These are phyloP conservation scores for Daldinia concentrica DNA, from an alignment of 495 filamentous ascomycete genomes.

Conservation along the genomic window DNA sequence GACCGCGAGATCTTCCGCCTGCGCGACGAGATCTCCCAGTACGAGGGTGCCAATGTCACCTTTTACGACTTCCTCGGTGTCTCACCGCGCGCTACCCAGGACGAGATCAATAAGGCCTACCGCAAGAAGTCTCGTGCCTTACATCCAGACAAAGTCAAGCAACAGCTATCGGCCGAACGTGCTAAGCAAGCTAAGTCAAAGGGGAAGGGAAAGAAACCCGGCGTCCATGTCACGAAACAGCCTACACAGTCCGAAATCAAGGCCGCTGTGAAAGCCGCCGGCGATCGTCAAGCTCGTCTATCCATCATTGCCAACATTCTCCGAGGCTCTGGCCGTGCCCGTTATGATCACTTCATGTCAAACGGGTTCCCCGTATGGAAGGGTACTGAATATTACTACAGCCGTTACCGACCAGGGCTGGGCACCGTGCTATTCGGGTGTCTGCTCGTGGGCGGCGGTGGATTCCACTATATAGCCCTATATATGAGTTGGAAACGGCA, in stretches of 20 bases:
- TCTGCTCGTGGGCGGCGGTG: conserved; percentile 86
- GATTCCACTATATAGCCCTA: conserved; percentile 83
- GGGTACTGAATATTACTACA: conserved; percentile 98
- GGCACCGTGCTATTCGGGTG: conserved; percentile 83
- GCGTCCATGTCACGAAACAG: conserved; percentile 72
- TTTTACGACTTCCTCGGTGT: conserved; percentile 97
- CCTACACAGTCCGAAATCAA: conserved; percentile 78
- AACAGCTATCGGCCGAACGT: conserved; percentile 77
- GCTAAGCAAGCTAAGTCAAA: conserved; percentile 64
- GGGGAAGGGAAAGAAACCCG: conserved; percentile 61
- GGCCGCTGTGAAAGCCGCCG: conserved; percentile 76
- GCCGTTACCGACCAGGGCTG: conserved; percentile 87
- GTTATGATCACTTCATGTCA: conserved; percentile 94
- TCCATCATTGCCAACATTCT: conserved; percentile 86
- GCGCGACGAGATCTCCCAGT: conserved; percentile 79
- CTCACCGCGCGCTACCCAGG: conserved; percentile 72
- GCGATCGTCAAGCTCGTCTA: conserved; percentile 81
- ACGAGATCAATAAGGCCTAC: conserved; percentile 94
- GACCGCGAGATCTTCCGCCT: conserved; percentile 98
- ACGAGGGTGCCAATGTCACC: conserved; percentile 82
- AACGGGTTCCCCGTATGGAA: conserved; percentile 97
- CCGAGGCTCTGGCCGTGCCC: conserved; percentile 77
- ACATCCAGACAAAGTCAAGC: conserved; percentile 96
- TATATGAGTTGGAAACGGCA: conserved; percentile 87
- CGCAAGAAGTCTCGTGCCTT: conserved; percentile 81